Percentiles rank a stretch among this genome's conserved stretches.
These are phyloP conservation scores for Heimioporus sp. DNA, from an alignment of 768 basidiomycete species.

Conservation along the genomic window DNA sequence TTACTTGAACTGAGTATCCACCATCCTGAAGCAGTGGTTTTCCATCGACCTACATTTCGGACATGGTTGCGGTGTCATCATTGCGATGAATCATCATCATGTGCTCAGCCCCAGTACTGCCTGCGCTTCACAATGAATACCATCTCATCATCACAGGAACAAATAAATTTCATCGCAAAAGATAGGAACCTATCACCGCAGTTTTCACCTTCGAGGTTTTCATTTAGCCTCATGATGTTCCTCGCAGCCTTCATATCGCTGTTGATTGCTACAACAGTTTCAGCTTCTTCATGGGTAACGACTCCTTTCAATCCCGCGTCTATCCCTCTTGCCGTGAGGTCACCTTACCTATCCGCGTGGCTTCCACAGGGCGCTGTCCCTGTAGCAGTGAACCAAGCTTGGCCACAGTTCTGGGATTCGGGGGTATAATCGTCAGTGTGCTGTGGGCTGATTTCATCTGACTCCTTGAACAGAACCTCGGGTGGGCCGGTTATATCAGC, in stretches of 20 bases:
- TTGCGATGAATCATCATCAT: too few species aligned
- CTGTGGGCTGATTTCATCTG: slow-evolving; percentile 8
- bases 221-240: not conserved
- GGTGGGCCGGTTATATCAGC: slow-evolving; percentile 64
- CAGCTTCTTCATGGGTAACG: slow-evolving; percentile 44
- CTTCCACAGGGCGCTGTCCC: slow-evolving; percentile 51
- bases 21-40: too few species aligned
- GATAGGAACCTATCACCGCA: too few species aligned
- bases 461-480: slow-evolving; percentile 42
- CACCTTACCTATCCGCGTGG: slow-evolving; percentile 68
- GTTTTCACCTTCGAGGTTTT: too few species aligned
- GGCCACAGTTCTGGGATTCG: slow-evolving; percentile 71
- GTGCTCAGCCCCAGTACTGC: too few species aligned
- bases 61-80: too few species aligned
- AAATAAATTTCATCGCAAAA: too few species aligned
- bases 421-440: slow-evolving; percentile 33
- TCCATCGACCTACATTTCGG: too few species aligned
- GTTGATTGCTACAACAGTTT: not conserved
- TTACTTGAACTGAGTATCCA: too few species aligned
- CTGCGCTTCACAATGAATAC: too few species aligned
- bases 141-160: too few species aligned
- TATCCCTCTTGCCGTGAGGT: slow-evolving; percentile 62
- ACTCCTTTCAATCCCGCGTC: slow-evolving; percentile 57
- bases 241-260: not conserved
- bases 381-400: slow-evolving; percentile 38